Base-by-base conservation (phyloP, 345 rosid genomes). In the Aethionema arabicum region DNA sequence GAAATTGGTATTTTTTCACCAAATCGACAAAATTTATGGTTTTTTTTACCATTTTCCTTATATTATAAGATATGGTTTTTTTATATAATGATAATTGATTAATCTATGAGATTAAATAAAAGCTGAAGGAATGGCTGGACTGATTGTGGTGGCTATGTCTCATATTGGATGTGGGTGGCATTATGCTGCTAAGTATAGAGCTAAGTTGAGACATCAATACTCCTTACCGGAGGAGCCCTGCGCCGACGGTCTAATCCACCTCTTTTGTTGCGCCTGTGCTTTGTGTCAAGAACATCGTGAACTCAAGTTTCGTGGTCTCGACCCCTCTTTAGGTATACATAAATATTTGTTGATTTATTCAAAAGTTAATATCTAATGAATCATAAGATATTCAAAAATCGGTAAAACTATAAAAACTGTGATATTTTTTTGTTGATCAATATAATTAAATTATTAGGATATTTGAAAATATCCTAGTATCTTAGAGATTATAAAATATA, bases 101-200 rank as follows among this genome's bases (percentile, higher is more conserved):
- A 9, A 36, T 5, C 0, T 5, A 29, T 13, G 29, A 29, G 39
- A 43, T 5, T 29, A 31, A 45, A 56, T 45, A 4, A 32, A 52
- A 68, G 75, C 59, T 43, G 32, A 42, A 50, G 63, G 75, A 71
- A 47, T 49, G 8, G 75, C 65, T 57, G 48, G 69, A 29, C 27
- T 71, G 50, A 4, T 57, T 42, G 16, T 58, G 35, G 65, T 71
- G 37, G 75, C 70, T 43, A 64, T 64, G 70, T 56, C 69, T 30
- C 41, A 43, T n/a, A 71, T 71, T 50, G 75, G 75, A 13, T 65
- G 70, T 63, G 75, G 75, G 52, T 71, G 75, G 75, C 40, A 32
- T 21, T 71, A 71, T 49, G 75, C 66, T 33, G 33, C 69, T 56
- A 43, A 31, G 52, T 71, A 71, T 56, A 56, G 70, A 52, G 54